Base-by-base conservation (phyloP, 164 flowering plant genomes). In the Echeveria elegans region DNA sequence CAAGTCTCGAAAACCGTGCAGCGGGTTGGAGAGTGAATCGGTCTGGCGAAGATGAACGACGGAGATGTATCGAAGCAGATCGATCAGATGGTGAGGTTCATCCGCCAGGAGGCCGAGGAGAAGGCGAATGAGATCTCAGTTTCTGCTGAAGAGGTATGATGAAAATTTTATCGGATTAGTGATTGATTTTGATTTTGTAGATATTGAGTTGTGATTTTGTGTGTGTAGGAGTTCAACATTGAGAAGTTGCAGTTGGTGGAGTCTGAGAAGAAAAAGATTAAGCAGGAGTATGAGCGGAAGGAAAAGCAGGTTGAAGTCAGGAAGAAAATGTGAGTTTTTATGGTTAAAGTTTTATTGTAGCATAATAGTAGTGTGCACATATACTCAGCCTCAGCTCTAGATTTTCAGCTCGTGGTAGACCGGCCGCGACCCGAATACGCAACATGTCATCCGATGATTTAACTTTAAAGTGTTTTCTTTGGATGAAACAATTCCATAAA, bases 231-330 rank as follows among this genome's bases (percentile, higher is more conserved):
- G 75, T 89, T 92, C 76, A 92, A 89, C 73, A 92, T 92, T 11
- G 92, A 87, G 86, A 92, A 89, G 82, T 72, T 92, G 76, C 97
- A 89, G 75, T 53, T 86, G 67, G 89, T 92, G 41, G 98, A 92
- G 73, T 92, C 94, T 4, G 94, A 89, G 75, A 92, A 92, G 82
- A 89, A 88, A 79, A 89, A 92, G 86, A 85, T 89, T 83, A 86
- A 89, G 68, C 96, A 87, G 65, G 97, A 92, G 74, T 92, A 88
- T 29, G 98, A 92, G 81, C 80, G 86, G 38, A 92, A 89, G 43
- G 82, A 85, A 78, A 89, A 89, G 78, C 97, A 92, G 77, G 94
- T 89, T 14, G 87, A 89, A 43, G 78, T 92, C 67, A 86, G 96
- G 26, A 92, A 80, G 80, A 92, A 92, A 77, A 92, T 92, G 98